Conservation (phyloP, 2,329 filamentous ascomycete genomes). For the Chrysoporthe deuterocubensis region DNA sequence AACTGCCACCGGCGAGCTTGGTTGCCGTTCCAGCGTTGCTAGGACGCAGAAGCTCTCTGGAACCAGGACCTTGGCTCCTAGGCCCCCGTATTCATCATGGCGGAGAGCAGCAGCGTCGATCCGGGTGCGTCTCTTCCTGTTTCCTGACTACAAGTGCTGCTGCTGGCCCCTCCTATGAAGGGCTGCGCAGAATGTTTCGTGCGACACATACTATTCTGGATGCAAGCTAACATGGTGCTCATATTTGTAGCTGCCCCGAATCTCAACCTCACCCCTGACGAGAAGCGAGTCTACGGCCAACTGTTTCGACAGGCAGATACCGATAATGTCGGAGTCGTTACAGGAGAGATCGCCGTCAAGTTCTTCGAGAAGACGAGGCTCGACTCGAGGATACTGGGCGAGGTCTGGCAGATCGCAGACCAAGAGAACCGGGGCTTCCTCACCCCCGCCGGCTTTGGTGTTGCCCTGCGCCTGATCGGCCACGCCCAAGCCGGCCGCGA, state of each 20-base stretch:
- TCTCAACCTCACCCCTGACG: slow-evolving; percentile 85
- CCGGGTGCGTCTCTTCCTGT: slow-evolving; percentile 19
- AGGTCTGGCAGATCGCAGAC: slow-evolving; percentile 99
- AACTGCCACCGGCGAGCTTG: slow-evolving; percentile 5
- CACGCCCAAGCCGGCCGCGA: slow-evolving; percentile 89
- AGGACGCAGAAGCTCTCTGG: background rate
- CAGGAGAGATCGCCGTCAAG: slow-evolving; percentile 92
- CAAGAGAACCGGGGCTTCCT: slow-evolving; percentile 93
- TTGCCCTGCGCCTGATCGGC: slow-evolving; percentile 91
- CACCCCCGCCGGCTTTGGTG: slow-evolving; percentile 89
- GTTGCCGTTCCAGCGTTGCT: background rate
- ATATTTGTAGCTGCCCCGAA: slow-evolving; percentile 59
- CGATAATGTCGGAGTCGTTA: slow-evolving; percentile 89
- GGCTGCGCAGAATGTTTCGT: background rate
- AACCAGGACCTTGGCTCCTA: slow-evolving; percentile 4
- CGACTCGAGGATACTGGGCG: slow-evolving; percentile 81
- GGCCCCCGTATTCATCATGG: slow-evolving; percentile 18
- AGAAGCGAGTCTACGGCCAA: slow-evolving; percentile 92
- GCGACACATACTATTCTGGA: background rate
- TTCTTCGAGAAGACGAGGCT: slow-evolving; percentile 98
- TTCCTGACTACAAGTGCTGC: background rate
- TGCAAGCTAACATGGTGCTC: slow-evolving; percentile 10
- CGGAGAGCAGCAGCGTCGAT: slow-evolving; percentile 28
- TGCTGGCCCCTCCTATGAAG: background rate
- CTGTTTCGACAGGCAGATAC: slow-evolving; percentile 93